Evolutionary conservation across 2,329 filamentous ascomycete genomes (phyloP).

Genomic region (Paecilomyces formosus): DNA sequence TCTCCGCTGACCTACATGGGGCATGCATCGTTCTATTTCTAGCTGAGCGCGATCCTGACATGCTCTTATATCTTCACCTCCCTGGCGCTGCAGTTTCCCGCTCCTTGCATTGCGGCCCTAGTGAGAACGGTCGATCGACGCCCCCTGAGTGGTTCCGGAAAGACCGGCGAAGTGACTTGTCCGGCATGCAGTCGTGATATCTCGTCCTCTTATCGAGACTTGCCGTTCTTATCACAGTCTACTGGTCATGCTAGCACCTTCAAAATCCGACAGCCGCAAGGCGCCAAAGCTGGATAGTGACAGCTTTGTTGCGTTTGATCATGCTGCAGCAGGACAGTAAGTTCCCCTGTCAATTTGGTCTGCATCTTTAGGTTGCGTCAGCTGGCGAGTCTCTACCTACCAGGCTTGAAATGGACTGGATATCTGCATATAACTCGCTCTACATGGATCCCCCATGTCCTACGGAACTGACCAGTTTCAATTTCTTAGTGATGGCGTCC

Average conservation of each 20-base stretch:
- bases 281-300: constrained; percentile 28
- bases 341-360: constrained; percentile 13
- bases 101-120: background rate
- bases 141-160: background rate
- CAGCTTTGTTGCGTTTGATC: constrained; percentile 37
- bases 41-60: background rate
- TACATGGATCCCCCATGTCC: background rate
- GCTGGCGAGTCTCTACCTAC: background rate
- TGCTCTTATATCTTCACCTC: background rate
- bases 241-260: constrained; percentile 23
- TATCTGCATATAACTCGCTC: background rate
- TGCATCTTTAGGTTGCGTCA: constrained; percentile 7
- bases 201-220: background rate
- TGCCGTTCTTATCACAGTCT: constrained; percentile 1
- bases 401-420: constrained; percentile 1
- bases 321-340: constrained; percentile 44
- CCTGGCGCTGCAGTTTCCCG: background rate
- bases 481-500: constrained; percentile 69
- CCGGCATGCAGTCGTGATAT: background rate
- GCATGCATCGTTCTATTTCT: constrained; percentile 1
- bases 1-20: constrained; percentile 5
- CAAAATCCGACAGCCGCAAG: constrained; percentile 24
- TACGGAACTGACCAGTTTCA: background rate
- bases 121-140: background rate
- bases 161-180: background rate